Conservation (phyloP, 208 protist species). For the Trypanosoma boissoni region DNA sequence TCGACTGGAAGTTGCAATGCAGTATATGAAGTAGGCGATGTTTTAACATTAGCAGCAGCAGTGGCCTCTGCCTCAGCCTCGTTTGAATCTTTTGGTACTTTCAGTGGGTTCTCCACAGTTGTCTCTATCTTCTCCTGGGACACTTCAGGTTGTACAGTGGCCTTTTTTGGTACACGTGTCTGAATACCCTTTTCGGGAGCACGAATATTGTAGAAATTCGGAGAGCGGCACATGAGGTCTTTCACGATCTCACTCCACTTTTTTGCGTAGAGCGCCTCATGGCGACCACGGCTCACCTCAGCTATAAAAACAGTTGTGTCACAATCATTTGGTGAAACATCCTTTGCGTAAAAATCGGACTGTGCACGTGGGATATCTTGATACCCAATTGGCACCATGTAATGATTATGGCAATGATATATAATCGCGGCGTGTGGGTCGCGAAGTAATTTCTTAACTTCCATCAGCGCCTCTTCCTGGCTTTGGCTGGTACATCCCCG, state of each 20-base stretch:
- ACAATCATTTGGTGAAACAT: slow-evolving; percentile 35
- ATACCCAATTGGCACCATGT: slow-evolving; percentile 91
- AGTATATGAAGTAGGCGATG: too few relatives aligned
- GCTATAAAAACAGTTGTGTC: slow-evolving; percentile 90
- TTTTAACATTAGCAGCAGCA: too few relatives aligned
- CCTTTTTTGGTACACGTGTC: slow-evolving; percentile 36
- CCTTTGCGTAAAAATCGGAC: slow-evolving; percentile 59
- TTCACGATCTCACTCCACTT: slow-evolving; percentile 83
- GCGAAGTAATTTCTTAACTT: slow-evolving; percentile 66
- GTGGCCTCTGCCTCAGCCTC: too few relatives aligned
- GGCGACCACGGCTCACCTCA: slow-evolving; percentile 84
- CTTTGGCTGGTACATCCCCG: slow-evolving; percentile 52
- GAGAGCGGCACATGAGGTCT: slow-evolving; percentile 72
- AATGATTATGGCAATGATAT: slow-evolving; percentile 94
- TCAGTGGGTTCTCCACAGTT: neutral
- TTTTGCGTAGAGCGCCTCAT: slow-evolving; percentile 80
- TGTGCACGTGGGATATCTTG: slow-evolving; percentile 79
- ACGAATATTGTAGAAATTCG: slow-evolving; percentile 89
- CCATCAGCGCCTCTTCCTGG: slow-evolving; percentile 38
- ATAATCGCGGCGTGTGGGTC: slow-evolving; percentile 80
- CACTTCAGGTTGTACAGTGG: too few relatives aligned
- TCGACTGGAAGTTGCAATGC: too few relatives aligned
- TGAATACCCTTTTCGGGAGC: slow-evolving; percentile 83
- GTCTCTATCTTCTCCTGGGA: neutral
- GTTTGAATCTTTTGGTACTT: too few relatives aligned